Evolutionary conservation across 2,329 filamentous ascomycete genomes (phyloP).

Genomic region (Pseudofabraea citricarpa): DNA sequence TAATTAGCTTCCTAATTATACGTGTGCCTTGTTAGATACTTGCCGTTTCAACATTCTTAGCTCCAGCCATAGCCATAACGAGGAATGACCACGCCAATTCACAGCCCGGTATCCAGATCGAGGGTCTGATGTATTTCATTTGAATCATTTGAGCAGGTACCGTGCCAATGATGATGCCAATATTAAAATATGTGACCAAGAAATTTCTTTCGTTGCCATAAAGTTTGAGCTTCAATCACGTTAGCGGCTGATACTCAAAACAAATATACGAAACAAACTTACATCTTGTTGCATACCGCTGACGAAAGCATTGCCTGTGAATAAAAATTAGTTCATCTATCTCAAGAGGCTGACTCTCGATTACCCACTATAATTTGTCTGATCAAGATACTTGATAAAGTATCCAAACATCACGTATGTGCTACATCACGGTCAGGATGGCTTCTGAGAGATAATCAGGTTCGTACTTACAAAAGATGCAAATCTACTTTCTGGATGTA

Average conservation of each 20-base stretch:
- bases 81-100: conserved; percentile 26
- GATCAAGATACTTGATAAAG: conserved; percentile 11
- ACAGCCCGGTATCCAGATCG: conserved; percentile 34
- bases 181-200: conserved; percentile 34
- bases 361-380: conserved; percentile 8
- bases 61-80: conserved; percentile 29
- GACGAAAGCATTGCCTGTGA: conserved; percentile 34
- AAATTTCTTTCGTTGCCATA: conserved; percentile 35
- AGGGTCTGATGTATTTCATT: conserved; percentile 31
- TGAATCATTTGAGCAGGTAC: conserved; percentile 29
- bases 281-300: conserved; percentile 32
- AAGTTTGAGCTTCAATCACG: conserved; percentile 19
- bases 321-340: not conserved
- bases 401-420: conserved; percentile 5
- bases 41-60: conserved; percentile 19
- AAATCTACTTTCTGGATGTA: conserved; percentile 7
- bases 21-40: too few relatives aligned
- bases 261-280: not conserved
- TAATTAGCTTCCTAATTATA: too few relatives aligned
- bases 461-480: conserved; percentile 5
- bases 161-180: conserved; percentile 50
- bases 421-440: not conserved
- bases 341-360: not conserved
- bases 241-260: not conserved
- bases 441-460: not conserved